A percentile compares a stretch with the other conserved stretches of the same genome.
Conservation (phyloP, 192 early-diverging fungal genomes). For the Coemansia sp. region DNA sequence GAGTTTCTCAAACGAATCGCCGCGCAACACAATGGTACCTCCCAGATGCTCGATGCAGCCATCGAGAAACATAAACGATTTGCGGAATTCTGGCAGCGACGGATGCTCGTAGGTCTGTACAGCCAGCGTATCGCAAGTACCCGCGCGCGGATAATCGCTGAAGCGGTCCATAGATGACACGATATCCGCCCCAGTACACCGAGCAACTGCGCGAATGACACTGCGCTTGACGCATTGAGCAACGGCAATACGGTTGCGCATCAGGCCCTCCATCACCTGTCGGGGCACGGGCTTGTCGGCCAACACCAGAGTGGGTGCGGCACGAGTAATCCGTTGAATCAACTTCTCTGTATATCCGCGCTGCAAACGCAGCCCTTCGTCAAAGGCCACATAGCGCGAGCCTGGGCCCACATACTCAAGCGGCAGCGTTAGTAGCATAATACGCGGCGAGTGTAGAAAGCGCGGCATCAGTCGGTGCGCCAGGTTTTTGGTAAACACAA, state of each 20-base stretch:
- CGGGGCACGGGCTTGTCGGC: conserved; percentile 80
- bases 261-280: conserved; percentile 78
- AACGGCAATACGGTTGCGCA: conserved; percentile 77
- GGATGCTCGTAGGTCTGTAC: conserved; percentile 81
- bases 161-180: conserved; percentile 83
- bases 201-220: conserved; percentile 81
- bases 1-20: conserved; percentile 67
- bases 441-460: conserved; percentile 65
- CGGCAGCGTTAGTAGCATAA: conserved; percentile 84
- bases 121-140: conserved; percentile 72
- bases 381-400: conserved; percentile 79
- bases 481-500: conserved; percentile 91
- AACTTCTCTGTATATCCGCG: conserved; percentile 78
- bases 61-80: conserved; percentile 87
- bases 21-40: conserved; percentile 87
- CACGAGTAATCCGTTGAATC: conserved; percentile 71
- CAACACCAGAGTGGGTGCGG: conserved; percentile 77
- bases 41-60: conserved; percentile 77
- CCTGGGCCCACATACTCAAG: conserved; percentile 62
- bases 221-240: conserved; percentile 81
- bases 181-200: conserved; percentile 81
- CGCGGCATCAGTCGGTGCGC: conserved; percentile 88
- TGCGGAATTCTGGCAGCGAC: conserved; percentile 75
- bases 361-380: conserved; percentile 81
- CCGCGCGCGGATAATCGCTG: conserved; percentile 66